Evolutionary conservation across 2,329 filamentous ascomycete genomes (phyloP).

Genomic region (Cyanodermella asteris): DNA sequence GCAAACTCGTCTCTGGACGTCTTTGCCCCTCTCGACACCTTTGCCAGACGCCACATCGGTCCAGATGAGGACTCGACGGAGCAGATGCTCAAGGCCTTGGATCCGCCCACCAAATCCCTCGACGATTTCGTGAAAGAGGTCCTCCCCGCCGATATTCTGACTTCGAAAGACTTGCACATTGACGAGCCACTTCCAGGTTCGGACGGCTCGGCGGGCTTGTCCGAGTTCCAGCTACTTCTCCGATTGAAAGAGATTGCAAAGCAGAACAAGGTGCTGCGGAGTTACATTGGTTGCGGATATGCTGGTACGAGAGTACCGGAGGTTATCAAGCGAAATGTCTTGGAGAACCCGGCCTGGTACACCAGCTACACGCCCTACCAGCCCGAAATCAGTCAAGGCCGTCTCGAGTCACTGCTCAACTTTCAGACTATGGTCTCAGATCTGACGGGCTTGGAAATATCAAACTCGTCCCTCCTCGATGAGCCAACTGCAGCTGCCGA

Average conservation of each 20-base stretch:
- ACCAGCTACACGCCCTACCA: conserved; percentile 97
- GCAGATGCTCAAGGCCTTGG: conserved; percentile 60
- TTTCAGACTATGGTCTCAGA: conserved; percentile 88
- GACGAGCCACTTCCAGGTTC: conserved; percentile 22
- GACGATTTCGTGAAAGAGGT: conserved; percentile 75
- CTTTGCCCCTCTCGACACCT: conserved; percentile 34
- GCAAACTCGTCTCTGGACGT: conserved; percentile 13
- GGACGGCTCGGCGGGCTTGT: conserved; percentile 23
- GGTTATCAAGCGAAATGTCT: conserved; percentile 78
- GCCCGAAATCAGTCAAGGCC: conserved; percentile 88
- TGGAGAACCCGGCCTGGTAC: conserved; percentile 92
- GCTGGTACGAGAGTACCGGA: conserved; percentile 67
- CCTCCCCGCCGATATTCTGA: conserved; percentile 58
- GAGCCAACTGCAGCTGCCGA: conserved; percentile 85
- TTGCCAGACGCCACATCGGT: conserved; percentile 70
- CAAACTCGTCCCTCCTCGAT: conserved; percentile 79
- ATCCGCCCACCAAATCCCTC: conserved; percentile 48
- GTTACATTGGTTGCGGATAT: conserved; percentile 74
- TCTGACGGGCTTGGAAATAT: conserved; percentile 64
- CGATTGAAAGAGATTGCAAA: conserved; percentile 30
- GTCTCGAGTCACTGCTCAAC: conserved; percentile 78
- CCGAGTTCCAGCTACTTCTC: conserved; percentile 38
- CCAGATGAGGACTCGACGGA: conserved; percentile 47
- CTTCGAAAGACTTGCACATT: conserved; percentile 39
- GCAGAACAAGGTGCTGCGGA: conserved; percentile 36